phyloP scores from a whole-genome alignment of 805 yeast genomes.

The Candida orba region DNA sequence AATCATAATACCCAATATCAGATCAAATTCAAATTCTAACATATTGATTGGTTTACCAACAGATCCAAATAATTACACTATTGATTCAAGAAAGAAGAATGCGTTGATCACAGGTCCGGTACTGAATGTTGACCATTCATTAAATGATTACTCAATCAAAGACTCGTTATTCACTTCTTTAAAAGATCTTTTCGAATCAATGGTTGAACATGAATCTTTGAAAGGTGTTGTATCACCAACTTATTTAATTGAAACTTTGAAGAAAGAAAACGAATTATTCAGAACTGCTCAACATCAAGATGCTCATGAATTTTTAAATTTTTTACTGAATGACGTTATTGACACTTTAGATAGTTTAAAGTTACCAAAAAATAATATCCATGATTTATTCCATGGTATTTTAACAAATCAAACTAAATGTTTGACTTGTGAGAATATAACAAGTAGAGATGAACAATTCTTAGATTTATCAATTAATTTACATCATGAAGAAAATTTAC shows the following conservation, averaged over 20 bases:
- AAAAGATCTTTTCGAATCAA: conserved; percentile 80
- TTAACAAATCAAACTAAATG: conserved; percentile 86
- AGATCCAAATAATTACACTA: conserved; percentile 31
- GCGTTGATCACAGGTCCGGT: conserved; percentile 81
- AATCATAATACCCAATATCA: conserved; percentile 16
- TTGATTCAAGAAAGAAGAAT: conserved; percentile 70
- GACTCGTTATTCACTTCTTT: conserved; percentile 55
- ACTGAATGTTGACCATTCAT: conserved; percentile 66
- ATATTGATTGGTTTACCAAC: conserved; percentile 16
- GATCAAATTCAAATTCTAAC: conserved; percentile 6
- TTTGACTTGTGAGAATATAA: conserved; percentile 76
- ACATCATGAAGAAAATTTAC: conserved; percentile 64
- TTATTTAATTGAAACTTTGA: conserved; percentile 65
- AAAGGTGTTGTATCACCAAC: conserved; percentile 84
- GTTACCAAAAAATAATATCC: conserved; percentile 43
- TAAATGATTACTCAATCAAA: conserved; percentile 42
- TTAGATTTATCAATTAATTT: conserved; percentile 83
- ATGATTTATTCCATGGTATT: conserved; percentile 73
- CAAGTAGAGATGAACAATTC: conserved; percentile 79
- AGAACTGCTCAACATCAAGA: conserved; percentile 95
- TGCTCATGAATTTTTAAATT: conserved; percentile 94
- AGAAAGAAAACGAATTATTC: conserved; percentile 77
- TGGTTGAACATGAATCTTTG: conserved; percentile 60
- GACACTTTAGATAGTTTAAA: conserved; percentile 26
- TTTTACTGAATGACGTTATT: conserved; percentile 69